phyloP scores from a whole-genome alignment of 768 basidiomycete species.

The Termitomyces sp. region DNA sequence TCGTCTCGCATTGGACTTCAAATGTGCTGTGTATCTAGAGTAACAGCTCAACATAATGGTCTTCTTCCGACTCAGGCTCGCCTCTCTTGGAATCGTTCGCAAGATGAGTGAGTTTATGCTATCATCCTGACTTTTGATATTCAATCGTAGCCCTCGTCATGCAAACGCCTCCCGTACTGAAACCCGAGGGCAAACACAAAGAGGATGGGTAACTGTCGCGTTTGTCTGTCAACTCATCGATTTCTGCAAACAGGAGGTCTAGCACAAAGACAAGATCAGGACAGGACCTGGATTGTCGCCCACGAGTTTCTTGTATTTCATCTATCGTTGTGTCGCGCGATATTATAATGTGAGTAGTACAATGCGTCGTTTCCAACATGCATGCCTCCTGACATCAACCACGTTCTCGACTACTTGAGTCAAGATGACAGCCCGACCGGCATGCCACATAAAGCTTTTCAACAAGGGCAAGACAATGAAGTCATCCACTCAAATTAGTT shows the following conservation, averaged over 20 bases:
- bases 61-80: background rate
- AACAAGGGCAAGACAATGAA: background rate
- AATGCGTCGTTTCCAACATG: background rate
- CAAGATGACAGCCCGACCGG: background rate
- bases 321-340: too few species aligned
- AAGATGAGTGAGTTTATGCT: background rate
- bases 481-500: background rate
- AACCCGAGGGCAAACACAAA: background rate
- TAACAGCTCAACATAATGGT: background rate
- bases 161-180: background rate
- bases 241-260: background rate
- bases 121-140: background rate
- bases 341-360: background rate
- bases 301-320: background rate
- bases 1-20: background rate
- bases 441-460: background rate
- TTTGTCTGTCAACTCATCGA: background rate
- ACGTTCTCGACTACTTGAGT: background rate
- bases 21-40: background rate
- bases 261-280: background rate
- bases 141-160: background rate
- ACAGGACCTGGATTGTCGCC: background rate
- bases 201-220: background rate
- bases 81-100: too few species aligned
- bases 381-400: background rate